A percentile compares a stretch with the other conserved stretches of the same genome.
Conservation (phyloP, 2,329 filamentous ascomycete genomes). For the Acrocalymma vagum region DNA sequence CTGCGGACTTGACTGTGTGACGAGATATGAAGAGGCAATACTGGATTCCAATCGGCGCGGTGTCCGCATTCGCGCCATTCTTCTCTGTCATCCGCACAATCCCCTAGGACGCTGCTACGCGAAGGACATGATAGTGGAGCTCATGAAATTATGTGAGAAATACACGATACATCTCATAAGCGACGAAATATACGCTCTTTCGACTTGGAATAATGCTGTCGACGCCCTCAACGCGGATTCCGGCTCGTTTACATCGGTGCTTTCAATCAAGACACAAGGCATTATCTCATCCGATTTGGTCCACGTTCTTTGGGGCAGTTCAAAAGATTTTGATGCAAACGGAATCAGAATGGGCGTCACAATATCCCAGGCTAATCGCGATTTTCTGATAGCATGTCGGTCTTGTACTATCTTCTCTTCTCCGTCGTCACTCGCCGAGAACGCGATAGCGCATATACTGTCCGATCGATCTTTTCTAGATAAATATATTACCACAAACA, state of each 20-base stretch:
- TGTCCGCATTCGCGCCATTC: conserved; percentile 55
- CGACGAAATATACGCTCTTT: conserved; percentile 68
- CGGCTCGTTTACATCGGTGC: conserved; percentile 23
- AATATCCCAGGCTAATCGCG: conserved; percentile 39
- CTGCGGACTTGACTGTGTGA: conserved; percentile 51
- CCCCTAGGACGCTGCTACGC: conserved; percentile 57
- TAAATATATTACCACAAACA: conserved; percentile 56
- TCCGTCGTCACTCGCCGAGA: conserved; percentile 16
- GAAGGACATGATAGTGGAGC: conserved; percentile 44
- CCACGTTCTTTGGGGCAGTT: conserved; percentile 59
- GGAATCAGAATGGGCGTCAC: conserved; percentile 42
- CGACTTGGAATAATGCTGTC: conserved; percentile 52
- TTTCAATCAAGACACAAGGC: conserved; percentile 28
- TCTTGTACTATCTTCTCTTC: conserved; percentile 14
- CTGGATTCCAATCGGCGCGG: conserved; percentile 49
- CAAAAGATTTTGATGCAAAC: conserved; percentile 62
- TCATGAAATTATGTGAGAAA: conserved; percentile 60
- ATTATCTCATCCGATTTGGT: conserved; percentile 60
- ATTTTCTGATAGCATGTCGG: conserved; percentile 24
- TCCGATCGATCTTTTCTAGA: conserved; percentile 4
- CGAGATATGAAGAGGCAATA: conserved; percentile 56
- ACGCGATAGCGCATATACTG: conserved; percentile 4
- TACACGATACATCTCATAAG: conserved; percentile 63
- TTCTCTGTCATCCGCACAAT: conserved; percentile 63
- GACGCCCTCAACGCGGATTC: conserved; percentile 34